Percentiles rank a stretch among this genome's conserved stretches.
These are phyloP conservation scores for Aspergillus flavus DNA, from an alignment of 2,329 filamentous ascomycete species.

Conservation along the genomic window DNA sequence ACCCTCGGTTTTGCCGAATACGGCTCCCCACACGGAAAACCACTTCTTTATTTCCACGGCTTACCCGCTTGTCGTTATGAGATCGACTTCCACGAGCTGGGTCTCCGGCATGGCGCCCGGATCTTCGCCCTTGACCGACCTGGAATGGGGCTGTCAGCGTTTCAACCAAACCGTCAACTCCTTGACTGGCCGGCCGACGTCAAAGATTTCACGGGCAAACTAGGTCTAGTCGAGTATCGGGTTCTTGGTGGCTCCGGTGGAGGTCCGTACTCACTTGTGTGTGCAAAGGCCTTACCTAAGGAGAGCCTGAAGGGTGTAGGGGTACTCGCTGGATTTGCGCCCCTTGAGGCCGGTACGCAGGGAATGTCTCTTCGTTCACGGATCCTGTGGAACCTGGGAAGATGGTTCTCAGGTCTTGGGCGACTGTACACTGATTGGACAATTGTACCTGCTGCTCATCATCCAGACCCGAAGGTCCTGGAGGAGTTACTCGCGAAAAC, in stretches of 20 bases:
- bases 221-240: conserved; percentile 45
- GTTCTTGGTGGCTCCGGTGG: conserved; percentile 52
- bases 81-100: conserved; percentile 38
- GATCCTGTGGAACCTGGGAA: neutral
- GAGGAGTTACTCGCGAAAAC: neutral
- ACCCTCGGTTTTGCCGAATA: conserved; percentile 49
- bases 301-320: neutral
- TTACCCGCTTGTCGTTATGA: conserved; percentile 49
- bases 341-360: neutral
- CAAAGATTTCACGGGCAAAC: conserved; percentile 41
- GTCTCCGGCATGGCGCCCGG: conserved; percentile 38
- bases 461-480: neutral
- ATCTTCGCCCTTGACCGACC: conserved; percentile 49
- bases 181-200: conserved; percentile 49
- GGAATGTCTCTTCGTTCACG: neutral
- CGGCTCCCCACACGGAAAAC: conserved; percentile 35
- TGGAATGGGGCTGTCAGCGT: conserved; percentile 46
- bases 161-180: conserved; percentile 40
- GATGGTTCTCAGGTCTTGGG: neutral
- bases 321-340: neutral
- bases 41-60: conserved; percentile 49
- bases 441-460: neutral
- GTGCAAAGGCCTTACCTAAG: conserved; percentile 41
- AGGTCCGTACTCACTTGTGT: conserved; percentile 52
- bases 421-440: neutral